Evolutionary conservation across 129 eudicot genomes (phyloP), one percentile per base, ranked within the genome.

Genomic region (Ambrosia trifida): DNA sequence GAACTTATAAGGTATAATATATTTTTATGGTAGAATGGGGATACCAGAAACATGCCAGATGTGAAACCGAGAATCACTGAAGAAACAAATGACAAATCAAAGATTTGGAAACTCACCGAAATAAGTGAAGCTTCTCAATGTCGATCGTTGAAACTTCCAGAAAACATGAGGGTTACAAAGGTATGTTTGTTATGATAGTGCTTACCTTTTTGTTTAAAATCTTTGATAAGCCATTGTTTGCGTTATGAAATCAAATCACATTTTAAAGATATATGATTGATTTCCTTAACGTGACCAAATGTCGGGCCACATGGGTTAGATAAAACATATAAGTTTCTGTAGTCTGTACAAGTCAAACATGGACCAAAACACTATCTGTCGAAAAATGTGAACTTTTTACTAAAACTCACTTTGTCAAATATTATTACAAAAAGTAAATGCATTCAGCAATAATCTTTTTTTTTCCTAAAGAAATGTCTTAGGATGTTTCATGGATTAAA

Each of bases 61-160:
- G 77, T 64, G 65, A 75, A 77, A 73, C 78, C 72, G 36, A 19
- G 78, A 84, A 78, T 75, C 65, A 51, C 62, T 24, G 78, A 58
- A 60, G 77, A 64, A 76, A 20, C 30, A 19, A 64, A 72, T 41
- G 82, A 83, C 31, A 72, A 67, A 66, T 69, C 76, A 19, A 75
- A 76, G 69, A 41, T 47, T 53, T 77, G 74, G 76, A 81, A 69
- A 58, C 73, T 69, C 49, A 68, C 85, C 28, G 83, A 79, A 74
- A 74, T 80, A 28, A 74, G 78, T 49, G 85, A 82, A 72, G 74
- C 84, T 66, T 82, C 89, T 50, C 89, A 82, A 38, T 85, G 87
- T 70, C 87, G 68, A 49, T 84, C 89, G 10, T 0, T 82, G 66
- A 81, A 76, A 68, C 84, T 87, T 69, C 73, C 84, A 8, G 81